Evolutionary conservation across 257 asterid species (phyloP).

Genomic region (Solanum bulbocastanum): DNA sequence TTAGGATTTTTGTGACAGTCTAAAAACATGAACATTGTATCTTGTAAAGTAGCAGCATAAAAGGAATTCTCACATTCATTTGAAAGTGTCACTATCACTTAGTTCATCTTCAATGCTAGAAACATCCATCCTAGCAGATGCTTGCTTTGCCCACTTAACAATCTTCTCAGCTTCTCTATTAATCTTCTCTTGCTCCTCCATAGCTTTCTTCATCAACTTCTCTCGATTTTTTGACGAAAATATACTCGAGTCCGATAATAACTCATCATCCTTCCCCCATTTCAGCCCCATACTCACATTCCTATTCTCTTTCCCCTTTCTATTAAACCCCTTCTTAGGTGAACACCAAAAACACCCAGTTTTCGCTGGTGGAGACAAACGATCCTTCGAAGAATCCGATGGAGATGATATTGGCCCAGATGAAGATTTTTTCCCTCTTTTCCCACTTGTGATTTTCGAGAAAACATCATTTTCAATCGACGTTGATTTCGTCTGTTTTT

Average conservation of each 20-base stretch:
- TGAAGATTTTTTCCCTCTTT: constrained; percentile 7
- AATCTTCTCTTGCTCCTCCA: constrained; percentile 66
- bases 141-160: constrained; percentile 86
- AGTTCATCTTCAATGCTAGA: constrained; percentile 43
- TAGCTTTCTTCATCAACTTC: constrained; percentile 51
- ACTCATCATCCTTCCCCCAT: constrained; percentile 36
- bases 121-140: constrained; percentile 65
- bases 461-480: not conserved
- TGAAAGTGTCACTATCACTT: constrained; percentile 25
- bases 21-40: not conserved
- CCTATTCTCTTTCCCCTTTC: constrained; percentile 34
- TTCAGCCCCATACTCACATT: constrained; percentile 7
- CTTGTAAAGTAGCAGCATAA: not conserved
- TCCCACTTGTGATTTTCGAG: constrained; percentile 16
- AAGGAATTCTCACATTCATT: not conserved
- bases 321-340: constrained; percentile 41
- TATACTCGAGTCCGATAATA: constrained; percentile 46
- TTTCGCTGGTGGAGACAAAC: constrained; percentile 60
- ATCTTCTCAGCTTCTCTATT: constrained; percentile 79
- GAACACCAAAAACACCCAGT: constrained; percentile 77
- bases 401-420: constrained; percentile 17
- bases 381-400: constrained; percentile 26
- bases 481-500: not conserved
- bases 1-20: not conserved
- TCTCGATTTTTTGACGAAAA: constrained; percentile 34